phyloP scores from a whole-genome alignment of 2,329 filamentous ascomycete species.

The Cercospora canescens region DNA sequence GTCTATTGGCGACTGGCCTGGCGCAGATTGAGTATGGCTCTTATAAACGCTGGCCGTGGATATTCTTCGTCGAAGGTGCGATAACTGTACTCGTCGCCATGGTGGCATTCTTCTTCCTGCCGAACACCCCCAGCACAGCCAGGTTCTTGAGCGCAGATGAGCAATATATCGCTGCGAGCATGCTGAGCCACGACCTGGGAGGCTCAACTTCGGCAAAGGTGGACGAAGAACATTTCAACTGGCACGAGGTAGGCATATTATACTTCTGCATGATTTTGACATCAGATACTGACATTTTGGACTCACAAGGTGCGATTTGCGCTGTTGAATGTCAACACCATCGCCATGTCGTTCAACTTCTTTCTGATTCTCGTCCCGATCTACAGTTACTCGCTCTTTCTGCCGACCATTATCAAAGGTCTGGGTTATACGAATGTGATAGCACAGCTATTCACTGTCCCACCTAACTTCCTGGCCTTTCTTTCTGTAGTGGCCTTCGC shows the following conservation, averaged over 20 bases:
- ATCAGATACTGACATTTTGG: not conserved
- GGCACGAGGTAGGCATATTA: conserved; percentile 33
- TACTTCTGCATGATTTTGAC: not conserved
- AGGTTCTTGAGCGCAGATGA: conserved; percentile 37
- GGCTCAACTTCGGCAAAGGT: conserved; percentile 30
- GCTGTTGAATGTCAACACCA: conserved; percentile 38
- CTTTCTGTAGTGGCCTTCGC: conserved; percentile 29
- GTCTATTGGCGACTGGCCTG: conserved; percentile 44
- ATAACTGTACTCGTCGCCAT: conserved; percentile 57
- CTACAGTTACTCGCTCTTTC: conserved; percentile 49
- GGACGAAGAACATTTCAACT: conserved; percentile 37
- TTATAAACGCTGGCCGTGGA: conserved; percentile 43
- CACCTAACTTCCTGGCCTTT: conserved; percentile 39
- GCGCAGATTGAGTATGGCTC: conserved; percentile 39
- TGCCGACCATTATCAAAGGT: conserved; percentile 47
- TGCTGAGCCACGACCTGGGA: conserved; percentile 35
- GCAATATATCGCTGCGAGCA: conserved; percentile 30
- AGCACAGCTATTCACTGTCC: conserved; percentile 42
- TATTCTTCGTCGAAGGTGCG: conserved; percentile 46
- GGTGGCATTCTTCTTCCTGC: conserved; percentile 56
- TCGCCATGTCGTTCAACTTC: conserved; percentile 36
- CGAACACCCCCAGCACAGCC: conserved; percentile 53
- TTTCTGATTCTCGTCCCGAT: conserved; percentile 38
- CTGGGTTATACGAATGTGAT: conserved; percentile 44
- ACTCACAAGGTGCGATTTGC: conserved; percentile 30